Conservation (phyloP, 1,139 yeast genomes). For the Neolecta irregularis region DNA sequence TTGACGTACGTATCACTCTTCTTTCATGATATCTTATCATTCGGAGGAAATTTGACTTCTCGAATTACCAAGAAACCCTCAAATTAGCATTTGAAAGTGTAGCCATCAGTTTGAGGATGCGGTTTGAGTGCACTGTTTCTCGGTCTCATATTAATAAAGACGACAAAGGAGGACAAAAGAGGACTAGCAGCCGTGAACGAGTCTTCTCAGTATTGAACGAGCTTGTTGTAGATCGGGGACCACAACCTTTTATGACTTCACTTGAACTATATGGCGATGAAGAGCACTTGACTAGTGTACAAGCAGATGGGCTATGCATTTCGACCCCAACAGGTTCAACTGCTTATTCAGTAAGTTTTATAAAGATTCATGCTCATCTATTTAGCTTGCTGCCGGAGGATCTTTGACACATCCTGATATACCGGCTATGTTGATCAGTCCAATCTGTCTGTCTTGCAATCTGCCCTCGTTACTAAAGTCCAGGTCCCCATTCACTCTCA, state of each 20-base stretch:
- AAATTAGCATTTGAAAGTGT: slow-evolving; percentile 41
- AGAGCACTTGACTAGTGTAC: slow-evolving; percentile 63
- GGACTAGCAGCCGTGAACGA: slow-evolving; percentile 18
- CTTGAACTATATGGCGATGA: slow-evolving; percentile 65
- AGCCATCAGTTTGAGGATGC: slow-evolving; percentile 55
- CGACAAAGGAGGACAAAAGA: slow-evolving; percentile 17
- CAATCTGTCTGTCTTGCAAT: slow-evolving; percentile 38
- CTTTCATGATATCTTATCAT: slow-evolving; percentile 2
- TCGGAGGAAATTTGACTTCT: slow-evolving; percentile 46
- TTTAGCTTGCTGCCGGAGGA: slow-evolving; percentile 59
- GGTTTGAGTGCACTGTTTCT: slow-evolving; percentile 66
- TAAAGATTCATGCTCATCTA: not conserved
- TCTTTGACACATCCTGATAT: slow-evolving; percentile 76
- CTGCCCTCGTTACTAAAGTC: slow-evolving; percentile 3
- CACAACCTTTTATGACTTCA: slow-evolving; percentile 62
- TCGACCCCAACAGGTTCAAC: slow-evolving; percentile 89
- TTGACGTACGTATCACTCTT: slow-evolving; percentile 28
- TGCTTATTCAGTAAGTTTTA: slow-evolving; percentile 42
- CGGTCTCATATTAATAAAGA: slow-evolving; percentile 23
- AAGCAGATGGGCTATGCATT: slow-evolving; percentile 73
- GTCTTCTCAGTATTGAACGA: slow-evolving; percentile 62
- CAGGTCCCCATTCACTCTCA: slow-evolving; percentile 55
- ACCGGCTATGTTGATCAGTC: slow-evolving; percentile 64
- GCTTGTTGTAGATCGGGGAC: slow-evolving; percentile 71
- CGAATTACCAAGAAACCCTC: slow-evolving; percentile 38